Base-by-base conservation (phyloP, 2,329 filamentous ascomycete genomes). In the Ophiocordyceps camponoti-leonardi region DNA sequence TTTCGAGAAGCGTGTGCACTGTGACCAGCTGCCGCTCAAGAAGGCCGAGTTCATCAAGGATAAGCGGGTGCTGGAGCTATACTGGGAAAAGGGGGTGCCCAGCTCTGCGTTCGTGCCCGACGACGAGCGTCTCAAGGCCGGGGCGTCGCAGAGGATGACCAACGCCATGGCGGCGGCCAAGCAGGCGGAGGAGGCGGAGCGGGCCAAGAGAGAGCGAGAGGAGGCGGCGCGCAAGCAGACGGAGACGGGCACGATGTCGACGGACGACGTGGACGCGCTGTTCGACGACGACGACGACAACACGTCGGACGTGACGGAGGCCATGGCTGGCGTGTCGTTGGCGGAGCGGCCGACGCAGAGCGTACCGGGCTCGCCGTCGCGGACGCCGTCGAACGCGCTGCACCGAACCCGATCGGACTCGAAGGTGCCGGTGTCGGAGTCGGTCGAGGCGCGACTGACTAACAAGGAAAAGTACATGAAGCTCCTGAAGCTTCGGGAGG, bases 11-110 rank as follows among this genome's bases (percentile, higher is more conserved):
- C 86, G 92, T 52, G 92, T 98, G 45, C 92, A 98, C 67, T 98
- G 92, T 61, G 92, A 98, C 59, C 92, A 98, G 69, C 73, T 98
- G 60, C 92, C 92, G 28, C 70, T 98, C 54, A 90, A 96, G 76
- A 98, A 98, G 73, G 92, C 92, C n/a, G 92, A 98, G 61, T 98
- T 92, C 67, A 81, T 93, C 64, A 96, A 96, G 73, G 87, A 94
- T 61, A 86, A 88, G 68, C 80, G 92, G 46, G 78, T 96, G 28
- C 73, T 98, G 42, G 92, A 98, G 66, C 75, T 98, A 16, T 98
- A 95, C 72, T 98, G 92, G 92, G 92, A 98, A 79, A 98, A 96
- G 76, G 92, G 92, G 42, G 87, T 96, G 8, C 86, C 90, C 26
- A 96, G 88, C 50, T 95, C 90, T 41, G 85, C 88, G 2, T 98